A percentile compares a stretch with the other conserved stretches of the same genome.
Evolutionary conservation across 2,329 filamentous ascomycete species (phyloP).

Genomic region (Capronia americana): DNA sequence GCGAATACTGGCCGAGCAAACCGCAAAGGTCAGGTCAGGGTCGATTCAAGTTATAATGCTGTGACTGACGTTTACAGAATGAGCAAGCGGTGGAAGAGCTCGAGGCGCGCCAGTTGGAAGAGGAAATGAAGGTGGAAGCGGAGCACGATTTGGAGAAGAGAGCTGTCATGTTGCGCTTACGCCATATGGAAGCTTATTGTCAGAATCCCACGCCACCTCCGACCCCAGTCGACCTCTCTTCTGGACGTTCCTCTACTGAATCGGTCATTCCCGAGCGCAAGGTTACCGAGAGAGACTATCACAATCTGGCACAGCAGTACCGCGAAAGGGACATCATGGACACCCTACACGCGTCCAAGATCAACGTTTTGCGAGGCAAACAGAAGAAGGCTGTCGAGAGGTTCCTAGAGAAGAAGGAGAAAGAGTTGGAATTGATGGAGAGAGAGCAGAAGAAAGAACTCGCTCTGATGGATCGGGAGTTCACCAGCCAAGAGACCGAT

Average conservation of each 20-base stretch:
- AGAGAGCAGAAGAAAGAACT: constrained; percentile 45
- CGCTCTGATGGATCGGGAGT: constrained; percentile 44
- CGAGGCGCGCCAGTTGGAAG: constrained; percentile 52
- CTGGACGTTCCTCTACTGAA: constrained; percentile 33
- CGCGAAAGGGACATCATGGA: constrained; percentile 53
- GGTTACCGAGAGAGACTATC: constrained; percentile 51
- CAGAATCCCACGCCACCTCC: constrained; percentile 48
- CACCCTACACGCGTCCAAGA: constrained; percentile 51
- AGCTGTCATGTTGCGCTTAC: constrained; percentile 52
- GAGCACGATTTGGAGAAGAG: constrained; percentile 53
- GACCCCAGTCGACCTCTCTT: constrained; percentile 41
- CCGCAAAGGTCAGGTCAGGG: constrained; percentile 46
- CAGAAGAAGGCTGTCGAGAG: constrained; percentile 52
- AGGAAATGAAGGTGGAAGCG: constrained; percentile 53
- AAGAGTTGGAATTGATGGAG: constrained; percentile 47
- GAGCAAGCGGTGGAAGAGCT: constrained; percentile 45
- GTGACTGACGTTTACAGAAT: constrained; percentile 44
- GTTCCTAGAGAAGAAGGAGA: constrained; percentile 48
- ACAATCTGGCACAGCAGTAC: constrained; percentile 53
- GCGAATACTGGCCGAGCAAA: constrained; percentile 46
- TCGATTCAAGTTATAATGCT: not conserved
- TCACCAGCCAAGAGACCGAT: constrained; percentile 41
- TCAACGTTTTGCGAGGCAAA: constrained; percentile 55
- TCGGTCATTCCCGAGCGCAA: constrained; percentile 42
- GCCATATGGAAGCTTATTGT: constrained; percentile 57